phyloP scores from a whole-genome alignment of 352 stramenopile genomes.

The Globisporangium okanoganense region DNA sequence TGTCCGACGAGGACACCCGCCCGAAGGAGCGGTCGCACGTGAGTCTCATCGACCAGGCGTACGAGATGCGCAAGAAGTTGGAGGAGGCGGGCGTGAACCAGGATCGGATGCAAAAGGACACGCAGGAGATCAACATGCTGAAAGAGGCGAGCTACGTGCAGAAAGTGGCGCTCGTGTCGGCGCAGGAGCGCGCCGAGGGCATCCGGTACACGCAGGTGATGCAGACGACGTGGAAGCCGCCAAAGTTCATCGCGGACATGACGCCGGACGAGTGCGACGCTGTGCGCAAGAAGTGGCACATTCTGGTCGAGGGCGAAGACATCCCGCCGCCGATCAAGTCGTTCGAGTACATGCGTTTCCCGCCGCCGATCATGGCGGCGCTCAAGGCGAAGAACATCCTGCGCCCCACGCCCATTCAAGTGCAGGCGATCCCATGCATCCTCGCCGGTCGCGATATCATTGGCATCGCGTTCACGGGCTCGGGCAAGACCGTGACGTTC shows the following conservation, averaged over 20 bases:
- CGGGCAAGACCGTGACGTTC: slow-evolving; percentile 99
- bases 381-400: slow-evolving; percentile 96
- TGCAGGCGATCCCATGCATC: slow-evolving; percentile 97
- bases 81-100: slow-evolving; percentile 79
- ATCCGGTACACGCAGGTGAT: slow-evolving; percentile 90
- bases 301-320: slow-evolving; percentile 95
- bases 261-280: slow-evolving; percentile 85
- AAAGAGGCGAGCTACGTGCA: slow-evolving; percentile 95
- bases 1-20: slow-evolving; percentile 4
- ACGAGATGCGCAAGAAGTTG: slow-evolving; percentile 77
- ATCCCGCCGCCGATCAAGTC: slow-evolving; percentile 95
- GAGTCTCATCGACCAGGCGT: slow-evolving; percentile 79
- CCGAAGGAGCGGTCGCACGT: slow-evolving; percentile 48
- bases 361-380: slow-evolving; percentile 87
- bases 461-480: slow-evolving; percentile 98
- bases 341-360: slow-evolving; percentile 98
- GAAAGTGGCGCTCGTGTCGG: slow-evolving; percentile 94
- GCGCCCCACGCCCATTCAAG: slow-evolving; percentile 97
- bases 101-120: slow-evolving; percentile 73
- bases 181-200: slow-evolving; percentile 89
- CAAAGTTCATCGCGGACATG: slow-evolving; percentile 83
- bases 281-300: slow-evolving; percentile 98
- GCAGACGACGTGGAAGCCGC: slow-evolving; percentile 90
- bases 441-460: slow-evolving; percentile 97
- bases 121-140: slow-evolving; percentile 91